Base-by-base conservation (phyloP, 208 protist species). In the Lotmaria passim region DNA sequence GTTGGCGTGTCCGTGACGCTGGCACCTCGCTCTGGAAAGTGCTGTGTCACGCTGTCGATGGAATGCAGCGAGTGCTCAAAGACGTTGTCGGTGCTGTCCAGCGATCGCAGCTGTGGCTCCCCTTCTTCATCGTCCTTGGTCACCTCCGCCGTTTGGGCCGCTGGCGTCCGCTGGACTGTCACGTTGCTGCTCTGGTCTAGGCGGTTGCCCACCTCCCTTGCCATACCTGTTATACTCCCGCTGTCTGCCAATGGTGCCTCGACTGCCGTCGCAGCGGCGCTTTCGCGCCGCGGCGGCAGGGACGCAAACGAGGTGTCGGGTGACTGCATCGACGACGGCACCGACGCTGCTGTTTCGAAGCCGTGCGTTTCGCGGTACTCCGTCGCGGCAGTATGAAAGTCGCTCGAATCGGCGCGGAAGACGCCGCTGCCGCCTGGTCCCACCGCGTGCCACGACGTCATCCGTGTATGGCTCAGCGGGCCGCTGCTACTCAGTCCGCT, bases 11-110 rank as follows among this genome's bases (percentile, higher is more conserved):
- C 30, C 3, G 21, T 11, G 10, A 11, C 0, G 28, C 19, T 26
- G n/a, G 3, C 30, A n/a, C n/a, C n/a, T n/a, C n/a, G n/a, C 24
- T 41, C 57, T 11, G 57, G 33, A n/a, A 36, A 2, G 12, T 56
- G 28, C 36, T 41, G 23, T 26, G 14, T n/a, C 12, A 41, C 46
- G 60, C 60, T 66, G n/a, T 53, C 33, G 1, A 66, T 2, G 7
- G 60, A 66, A 34, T 66, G 47, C 21, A 66, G 33, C 33, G 60
- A 66, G 46, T 56, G 60, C 34, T 28, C 46, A 46, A 66, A 53
- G 34, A 46, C 60, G 60, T 56, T 56, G 34, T 66, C 60, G 46
- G 33, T 53, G 34, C 33, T 66, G 28, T 3, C 15, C 2, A 43
- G 17, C n/a, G 46, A 52, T 11, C 30, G 58, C 60, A 66, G 47